phyloP scores from a whole-genome alignment of 2,329 filamentous ascomycete genomes.

The Stylonectria norvegica region DNA sequence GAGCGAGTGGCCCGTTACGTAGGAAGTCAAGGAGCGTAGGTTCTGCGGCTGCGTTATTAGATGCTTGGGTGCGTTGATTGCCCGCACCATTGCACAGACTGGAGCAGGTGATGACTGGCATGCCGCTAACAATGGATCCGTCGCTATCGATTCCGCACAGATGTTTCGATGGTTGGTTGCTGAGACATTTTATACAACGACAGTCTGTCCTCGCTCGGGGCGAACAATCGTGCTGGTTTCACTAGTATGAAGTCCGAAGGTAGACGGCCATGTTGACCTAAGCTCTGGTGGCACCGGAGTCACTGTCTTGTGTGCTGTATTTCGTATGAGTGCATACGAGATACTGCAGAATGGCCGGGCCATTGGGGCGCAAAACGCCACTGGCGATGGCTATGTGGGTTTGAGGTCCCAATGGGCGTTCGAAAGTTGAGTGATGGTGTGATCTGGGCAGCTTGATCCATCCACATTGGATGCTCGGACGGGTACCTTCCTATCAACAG shows the following conservation, averaged over 20 bases:
- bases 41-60: slow-evolving; percentile 29
- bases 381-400: slow-evolving; percentile 22
- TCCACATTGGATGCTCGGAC: slow-evolving; percentile 14
- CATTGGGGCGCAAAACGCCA: slow-evolving; percentile 16
- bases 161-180: slow-evolving; percentile 14
- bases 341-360: slow-evolving; percentile 18
- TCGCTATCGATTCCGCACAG: slow-evolving; percentile 21
- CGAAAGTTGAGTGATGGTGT: slow-evolving; percentile 24
- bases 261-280: slow-evolving; percentile 15
- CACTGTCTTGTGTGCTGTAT: slow-evolving; percentile 14
- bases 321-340: too few relatives aligned
- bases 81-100: slow-evolving; percentile 16
- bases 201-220: not conserved
- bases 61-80: slow-evolving; percentile 15
- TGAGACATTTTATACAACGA: slow-evolving; percentile 28
- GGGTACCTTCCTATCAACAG: slow-evolving; percentile 16
- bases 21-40: slow-evolving; percentile 13
- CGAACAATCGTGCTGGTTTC: slow-evolving; percentile 14
- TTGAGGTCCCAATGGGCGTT: slow-evolving; percentile 17
- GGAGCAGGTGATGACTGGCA: slow-evolving; percentile 23
- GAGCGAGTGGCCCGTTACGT: slow-evolving; percentile 16
- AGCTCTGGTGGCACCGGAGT: slow-evolving; percentile 19
- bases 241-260: slow-evolving; percentile 17
- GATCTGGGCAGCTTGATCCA: slow-evolving; percentile 21
- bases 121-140: slow-evolving; percentile 20